These are phyloP conservation scores for Clathrospora elynae DNA, from an alignment of 2,329 filamentous ascomycete genomes.

Conservation along the genomic window DNA sequence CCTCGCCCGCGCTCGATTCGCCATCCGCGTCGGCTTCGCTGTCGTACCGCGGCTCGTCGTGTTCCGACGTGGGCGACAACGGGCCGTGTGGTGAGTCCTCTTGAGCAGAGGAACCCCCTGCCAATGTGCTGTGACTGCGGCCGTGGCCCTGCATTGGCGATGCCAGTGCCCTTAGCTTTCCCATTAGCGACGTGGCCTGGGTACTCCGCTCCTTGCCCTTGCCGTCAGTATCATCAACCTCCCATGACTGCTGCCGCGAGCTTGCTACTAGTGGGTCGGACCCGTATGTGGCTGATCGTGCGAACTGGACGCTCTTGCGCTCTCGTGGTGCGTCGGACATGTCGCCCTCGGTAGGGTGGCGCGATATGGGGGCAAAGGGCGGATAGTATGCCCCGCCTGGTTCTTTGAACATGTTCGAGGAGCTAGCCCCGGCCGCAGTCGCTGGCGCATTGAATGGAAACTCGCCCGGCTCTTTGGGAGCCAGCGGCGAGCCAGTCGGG, in stretches of 20 bases:
- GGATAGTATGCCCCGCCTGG: conserved; percentile 33
- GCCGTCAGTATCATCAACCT: conserved; percentile 66
- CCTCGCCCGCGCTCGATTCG: conserved; percentile 84
- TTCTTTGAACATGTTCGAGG: conserved; percentile 31
- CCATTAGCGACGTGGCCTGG: conserved; percentile 71
- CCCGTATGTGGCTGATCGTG: conserved; percentile 51
- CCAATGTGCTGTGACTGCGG: conserved; percentile 56
- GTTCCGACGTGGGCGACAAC: conserved; percentile 56
- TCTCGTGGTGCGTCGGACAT: conserved; percentile 45
- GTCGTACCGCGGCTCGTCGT: conserved; percentile 56
- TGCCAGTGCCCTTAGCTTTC: conserved; percentile 76
- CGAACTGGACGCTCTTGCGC: conserved; percentile 77
- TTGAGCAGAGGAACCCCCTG: conserved; percentile 49
- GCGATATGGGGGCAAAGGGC: conserved; percentile 41
- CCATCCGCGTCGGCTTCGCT: conserved; percentile 79
- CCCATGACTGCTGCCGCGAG: conserved; percentile 68
- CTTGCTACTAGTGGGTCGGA: conserved; percentile 55
- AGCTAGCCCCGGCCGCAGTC: conserved; percentile 21
- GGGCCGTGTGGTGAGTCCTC: conserved; percentile 48
- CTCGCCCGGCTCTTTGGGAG: conserved; percentile 37
- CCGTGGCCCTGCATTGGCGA: conserved; percentile 59
- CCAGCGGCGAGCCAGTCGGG: conserved; percentile 38
- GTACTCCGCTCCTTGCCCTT: conserved; percentile 54
- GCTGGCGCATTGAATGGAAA: conserved; percentile 44
- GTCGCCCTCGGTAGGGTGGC: conserved; percentile 41